These are phyloP conservation scores for Aegilops tauschii DNA, from an alignment of 176 grass and related monocot genomes.

Conservation along the genomic window DNA sequence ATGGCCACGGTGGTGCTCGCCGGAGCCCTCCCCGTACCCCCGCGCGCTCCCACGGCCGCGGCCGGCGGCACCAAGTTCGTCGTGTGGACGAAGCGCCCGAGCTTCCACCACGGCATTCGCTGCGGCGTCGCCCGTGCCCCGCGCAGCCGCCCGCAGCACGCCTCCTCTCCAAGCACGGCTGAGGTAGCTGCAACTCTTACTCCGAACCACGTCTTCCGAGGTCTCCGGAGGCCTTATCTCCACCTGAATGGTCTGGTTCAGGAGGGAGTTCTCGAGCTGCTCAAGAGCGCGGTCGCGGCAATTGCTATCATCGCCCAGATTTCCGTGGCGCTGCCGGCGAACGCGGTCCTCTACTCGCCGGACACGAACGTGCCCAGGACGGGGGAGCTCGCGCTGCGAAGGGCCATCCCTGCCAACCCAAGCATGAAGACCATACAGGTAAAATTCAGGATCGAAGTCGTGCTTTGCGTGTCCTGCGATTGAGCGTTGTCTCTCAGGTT, in stretches of 20 bases:
- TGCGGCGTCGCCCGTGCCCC: conserved; percentile 2
- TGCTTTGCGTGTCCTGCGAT: not conserved
- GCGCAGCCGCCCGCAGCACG: not conserved
- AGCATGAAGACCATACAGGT: conserved; percentile 95
- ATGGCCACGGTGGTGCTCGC: conserved; percentile 22
- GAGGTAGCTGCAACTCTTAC: conserved; percentile 25
- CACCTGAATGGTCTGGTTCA: not conserved
- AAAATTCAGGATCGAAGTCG: not conserved
- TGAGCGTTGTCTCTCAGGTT: conserved; percentile 1
- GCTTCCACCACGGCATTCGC: conserved; percentile 13
- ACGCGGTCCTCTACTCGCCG: conserved; percentile 87
- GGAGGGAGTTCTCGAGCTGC: conserved; percentile 28
- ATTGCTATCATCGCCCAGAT: conserved; percentile 72
- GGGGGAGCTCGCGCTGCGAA: conserved; percentile 88
- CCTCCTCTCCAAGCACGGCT: not conserved
- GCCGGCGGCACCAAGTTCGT: not conserved
- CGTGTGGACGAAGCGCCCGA: not conserved
- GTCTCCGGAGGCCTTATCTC: not conserved
- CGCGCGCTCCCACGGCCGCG: not conserved
- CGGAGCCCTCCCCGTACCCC: not conserved
- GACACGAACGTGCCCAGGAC: conserved; percentile 90
- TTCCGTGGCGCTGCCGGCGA: conserved; percentile 59
- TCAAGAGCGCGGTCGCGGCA: conserved; percentile 49
- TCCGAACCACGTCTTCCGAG: not conserved
- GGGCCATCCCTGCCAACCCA: conserved; percentile 78